Evolutionary conservation across 2,329 filamentous ascomycete genomes (phyloP), one percentile per base, ranked within the genome.

Genomic region (Botrytis aclada): DNA sequence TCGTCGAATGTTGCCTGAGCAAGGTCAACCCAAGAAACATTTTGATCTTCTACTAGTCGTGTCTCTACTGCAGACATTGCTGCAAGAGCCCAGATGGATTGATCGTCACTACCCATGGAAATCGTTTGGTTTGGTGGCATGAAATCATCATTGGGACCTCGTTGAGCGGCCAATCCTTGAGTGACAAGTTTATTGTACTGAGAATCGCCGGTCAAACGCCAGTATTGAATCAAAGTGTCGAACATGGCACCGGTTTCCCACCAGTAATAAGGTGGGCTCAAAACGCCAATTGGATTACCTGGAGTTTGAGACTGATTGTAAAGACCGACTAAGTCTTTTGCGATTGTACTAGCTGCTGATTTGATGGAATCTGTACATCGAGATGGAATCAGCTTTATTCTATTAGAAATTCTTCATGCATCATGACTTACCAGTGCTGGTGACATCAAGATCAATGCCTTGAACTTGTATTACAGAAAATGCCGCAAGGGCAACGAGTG

Each of bases 211-310:
- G 90, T 92, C 12, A 76, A 56, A n/a, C 74, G 70, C 91, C 70
- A 91, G 81, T 93, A 93, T 81, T 93, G 90, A 61, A 93, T 84
- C 77, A 92, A 83, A 1, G 89, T 87, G 75, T 90, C 88, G 85
- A 91, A 92, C 82, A 93, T 85, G 22, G 89, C 88, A 70, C 89
- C 88, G 8, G 88, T 89, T 80, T 93, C 89, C 91, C 91, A 93
- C 91, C 91, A 93, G 82, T 70, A 77, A 64, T 78, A 78, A 18
- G 78, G 74, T 2, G 32, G 14, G 16, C 32, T 39, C 12, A 79
- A 67, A 69, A 76, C n/a, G 20, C 77, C 77, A 8, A 72, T 58
- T 8, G 47, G 58, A 29, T 73, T 54, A 41, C 75, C 76, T 18
- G 71, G 54, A 8, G 72, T 61, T 45, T 76, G 67, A 43, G 75